Evolutionary conservation across 352 stramenopile genomes (phyloP).

Genomic region (Globisporangium orthogonon): DNA sequence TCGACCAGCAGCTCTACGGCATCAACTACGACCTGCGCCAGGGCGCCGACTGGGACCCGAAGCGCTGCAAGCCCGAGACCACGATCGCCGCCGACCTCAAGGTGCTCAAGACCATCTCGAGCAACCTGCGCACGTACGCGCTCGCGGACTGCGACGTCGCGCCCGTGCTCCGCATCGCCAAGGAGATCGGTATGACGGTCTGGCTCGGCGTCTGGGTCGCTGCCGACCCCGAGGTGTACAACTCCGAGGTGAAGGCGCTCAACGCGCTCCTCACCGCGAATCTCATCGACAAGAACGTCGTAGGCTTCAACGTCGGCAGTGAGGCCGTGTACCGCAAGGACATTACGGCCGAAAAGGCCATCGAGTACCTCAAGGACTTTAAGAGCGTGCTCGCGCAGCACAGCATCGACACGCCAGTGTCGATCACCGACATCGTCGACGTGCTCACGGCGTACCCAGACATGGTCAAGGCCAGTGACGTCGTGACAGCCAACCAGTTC

Average conservation of each 20-base stretch:
- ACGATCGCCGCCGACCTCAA: conserved; percentile 72
- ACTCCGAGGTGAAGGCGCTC: conserved; percentile 56
- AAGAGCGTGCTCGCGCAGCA: conserved; percentile 59
- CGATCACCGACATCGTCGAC: conserved; percentile 81
- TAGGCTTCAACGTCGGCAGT: conserved; percentile 82
- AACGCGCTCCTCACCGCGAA: conserved; percentile 50
- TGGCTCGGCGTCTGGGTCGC: conserved; percentile 84
- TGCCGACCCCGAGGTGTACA: conserved; percentile 49
- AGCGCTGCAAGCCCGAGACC: conserved; percentile 63
- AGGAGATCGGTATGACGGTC: conserved; percentile 60
- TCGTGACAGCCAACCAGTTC: conserved; percentile 84
- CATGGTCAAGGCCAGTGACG: conserved; percentile 65
- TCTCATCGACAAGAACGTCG: conserved; percentile 70
- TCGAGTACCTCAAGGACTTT: conserved; percentile 70
- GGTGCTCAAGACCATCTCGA: conserved; percentile 52
- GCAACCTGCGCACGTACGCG: conserved; percentile 77
- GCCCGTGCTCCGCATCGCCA: conserved; percentile 60
- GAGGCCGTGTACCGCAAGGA: conserved; percentile 78
- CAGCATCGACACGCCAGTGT: conserved; percentile 49
- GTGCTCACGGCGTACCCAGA: conserved; percentile 70
- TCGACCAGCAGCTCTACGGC: conserved; percentile 72
- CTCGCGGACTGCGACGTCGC: conserved; percentile 71
- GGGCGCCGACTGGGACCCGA: conserved; percentile 68
- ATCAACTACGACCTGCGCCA: conserved; percentile 83
- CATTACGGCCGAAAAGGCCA: conserved; percentile 60